Conservation (phyloP, 73 alveolate genomes). For the Paramecium sexaurelia region DNA sequence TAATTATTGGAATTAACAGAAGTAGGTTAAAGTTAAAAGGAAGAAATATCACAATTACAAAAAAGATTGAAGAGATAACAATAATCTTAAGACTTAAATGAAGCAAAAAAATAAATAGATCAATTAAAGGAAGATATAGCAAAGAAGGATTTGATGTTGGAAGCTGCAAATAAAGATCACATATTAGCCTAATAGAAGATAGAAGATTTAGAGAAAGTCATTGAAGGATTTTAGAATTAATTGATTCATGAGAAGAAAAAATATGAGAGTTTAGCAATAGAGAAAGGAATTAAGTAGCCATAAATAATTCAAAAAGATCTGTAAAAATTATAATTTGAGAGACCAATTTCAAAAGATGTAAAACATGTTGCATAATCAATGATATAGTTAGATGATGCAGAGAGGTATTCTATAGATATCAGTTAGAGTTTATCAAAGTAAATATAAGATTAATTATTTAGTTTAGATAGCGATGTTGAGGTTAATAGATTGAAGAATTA, state of each 20-base stretch:
- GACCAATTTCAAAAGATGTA: not conserved
- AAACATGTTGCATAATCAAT: not conserved
- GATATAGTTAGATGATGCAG: not conserved
- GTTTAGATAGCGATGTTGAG: constrained; percentile 3
- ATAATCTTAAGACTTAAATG: not conserved
- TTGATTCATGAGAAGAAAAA: constrained; percentile 10
- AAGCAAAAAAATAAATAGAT: constrained; percentile 20
- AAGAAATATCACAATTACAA: not conserved
- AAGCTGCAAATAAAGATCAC: constrained; percentile 25
- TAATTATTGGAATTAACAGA: constrained; percentile 31
- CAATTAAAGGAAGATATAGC: constrained; percentile 8
- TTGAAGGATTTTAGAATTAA: constrained; percentile 20
- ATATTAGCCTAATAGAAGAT: not conserved
- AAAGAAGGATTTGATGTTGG: not conserved
- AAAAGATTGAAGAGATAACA: not conserved
- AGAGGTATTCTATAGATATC: not conserved
- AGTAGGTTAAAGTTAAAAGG: not conserved
- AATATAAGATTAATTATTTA: not conserved
- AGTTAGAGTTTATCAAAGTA: not conserved
- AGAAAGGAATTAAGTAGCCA: constrained; percentile 32
- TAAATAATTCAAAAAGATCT: not conserved
- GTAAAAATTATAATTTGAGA: not conserved
- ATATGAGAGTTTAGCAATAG: constrained; percentile 33
- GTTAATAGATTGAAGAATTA: not conserved
- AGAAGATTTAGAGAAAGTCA: not conserved